Percentiles rank a stretch among this genome's conserved stretches.
phyloP scores from a whole-genome alignment of 495 filamentous ascomycete species.

The Glonium stellatum region DNA sequence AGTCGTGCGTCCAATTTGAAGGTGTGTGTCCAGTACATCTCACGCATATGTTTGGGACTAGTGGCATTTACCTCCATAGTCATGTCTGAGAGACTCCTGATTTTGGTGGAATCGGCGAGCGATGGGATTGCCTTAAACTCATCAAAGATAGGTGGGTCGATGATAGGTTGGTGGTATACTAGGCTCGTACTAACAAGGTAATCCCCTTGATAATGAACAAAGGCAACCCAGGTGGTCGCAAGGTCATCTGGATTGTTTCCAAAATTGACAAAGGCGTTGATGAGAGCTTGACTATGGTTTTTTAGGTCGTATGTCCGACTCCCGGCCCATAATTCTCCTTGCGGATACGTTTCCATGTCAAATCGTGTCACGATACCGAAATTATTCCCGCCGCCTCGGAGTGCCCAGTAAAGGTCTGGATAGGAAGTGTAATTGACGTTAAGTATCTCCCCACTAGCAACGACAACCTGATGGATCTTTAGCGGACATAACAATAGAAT shows the following conservation, averaged over 20 bases:
- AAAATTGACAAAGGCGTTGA: slow-evolving; percentile 2
- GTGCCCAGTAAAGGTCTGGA: slow-evolving; percentile 45
- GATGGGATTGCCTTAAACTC: background rate
- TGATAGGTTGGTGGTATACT: slow-evolving; percentile 34
- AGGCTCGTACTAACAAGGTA: background rate
- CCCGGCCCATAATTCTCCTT: slow-evolving; percentile 3
- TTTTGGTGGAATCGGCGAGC: background rate
- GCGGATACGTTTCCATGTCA: slow-evolving; percentile 9
- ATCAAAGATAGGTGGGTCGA: slow-evolving; percentile 12
- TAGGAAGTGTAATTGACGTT: slow-evolving; percentile 36
- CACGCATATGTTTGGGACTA: background rate
- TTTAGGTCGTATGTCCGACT: slow-evolving; percentile 2
- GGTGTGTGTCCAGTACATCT: slow-evolving; percentile 10
- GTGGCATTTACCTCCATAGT: background rate
- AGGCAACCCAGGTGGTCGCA: background rate
- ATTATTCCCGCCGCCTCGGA: slow-evolving; percentile 38
- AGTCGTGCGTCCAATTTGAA: slow-evolving; percentile 3
- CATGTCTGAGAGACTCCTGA: background rate
- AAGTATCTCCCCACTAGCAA: slow-evolving; percentile 41
- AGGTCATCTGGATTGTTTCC: background rate
- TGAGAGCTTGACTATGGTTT: background rate
- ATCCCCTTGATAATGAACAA: background rate
- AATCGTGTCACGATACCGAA: slow-evolving; percentile 17
- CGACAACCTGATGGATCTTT: slow-evolving; percentile 39
- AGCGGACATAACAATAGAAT: no score